Evolutionary conservation across 1,284 basidiomycete genomes (phyloP), one percentile per base, ranked within the genome.

Genomic region (Mycosarcoma mackinlayi): DNA sequence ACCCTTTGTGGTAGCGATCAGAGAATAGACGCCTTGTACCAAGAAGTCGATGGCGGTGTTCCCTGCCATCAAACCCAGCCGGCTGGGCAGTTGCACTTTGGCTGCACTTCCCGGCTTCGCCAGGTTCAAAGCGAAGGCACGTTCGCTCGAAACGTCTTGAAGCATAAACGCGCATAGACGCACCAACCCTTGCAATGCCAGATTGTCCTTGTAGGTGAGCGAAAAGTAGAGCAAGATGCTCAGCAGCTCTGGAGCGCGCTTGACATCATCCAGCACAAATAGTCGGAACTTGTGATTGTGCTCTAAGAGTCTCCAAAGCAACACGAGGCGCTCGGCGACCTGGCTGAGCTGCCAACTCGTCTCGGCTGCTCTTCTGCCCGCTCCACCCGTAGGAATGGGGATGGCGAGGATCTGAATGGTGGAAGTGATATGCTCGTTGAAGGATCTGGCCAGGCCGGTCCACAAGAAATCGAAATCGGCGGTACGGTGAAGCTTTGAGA

Each of bases 131-230:
- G 87, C 92, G 77, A 97, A 94, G 0, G 87, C 85, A 27, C 86
- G 86, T 75, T 96, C 92, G 0, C 93, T 89, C 4, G 93, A 94
- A 18, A 98, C 84, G 5, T 92, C 91, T 80, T 98, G 95, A 5
- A 98, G 85, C 60, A 97, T 90, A 83, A 96, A 97, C 3, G 92
- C 92, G 28, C 95, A 86, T 4, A 92, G 88, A 42, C 94, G 88
- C 74, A 94, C 92, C 24, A 97, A 85, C 0, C 93, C 94, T 75
- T 96, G 91, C 85, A 94, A 90, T 56, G 94, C 92, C 90, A 76
- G 14, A 45, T 63, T 35, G 52, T 42, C 38, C 64, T 49, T 68
- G 30, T 80, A 65, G 9, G 62, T 52, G 4, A 81, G 60, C 4
- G 76, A 47, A 31, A 79, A 73, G 49, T 48, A 59, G 28, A 76